Percentiles rank a stretch among this genome's conserved stretches.
phyloP scores from a whole-genome alignment of 805 yeast genomes.

The Cyberlindnera galapagoensis region DNA sequence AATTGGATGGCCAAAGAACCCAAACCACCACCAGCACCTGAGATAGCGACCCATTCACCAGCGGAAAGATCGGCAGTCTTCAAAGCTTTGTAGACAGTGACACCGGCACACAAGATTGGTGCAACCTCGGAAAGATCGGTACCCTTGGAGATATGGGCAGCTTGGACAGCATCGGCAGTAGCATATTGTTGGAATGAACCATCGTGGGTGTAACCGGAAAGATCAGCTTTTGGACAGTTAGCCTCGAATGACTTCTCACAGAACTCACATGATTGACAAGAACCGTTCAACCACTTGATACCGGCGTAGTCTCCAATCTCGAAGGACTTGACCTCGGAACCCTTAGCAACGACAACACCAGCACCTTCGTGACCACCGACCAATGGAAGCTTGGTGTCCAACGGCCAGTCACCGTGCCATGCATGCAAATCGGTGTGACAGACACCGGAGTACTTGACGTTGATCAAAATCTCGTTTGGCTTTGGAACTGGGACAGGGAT shows the following conservation, averaged over 20 bases:
- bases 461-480: slow-evolving; percentile 47
- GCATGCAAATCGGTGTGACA: slow-evolving; percentile 63
- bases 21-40: slow-evolving; percentile 80
- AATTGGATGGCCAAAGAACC: slow-evolving; percentile 72
- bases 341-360: slow-evolving; percentile 59
- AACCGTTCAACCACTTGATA: slow-evolving; percentile 63
- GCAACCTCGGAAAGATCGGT: slow-evolving; percentile 50
- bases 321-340: slow-evolving; percentile 52
- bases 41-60: slow-evolving; percentile 68
- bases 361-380: slow-evolving; percentile 75
- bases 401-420: slow-evolving; percentile 53
- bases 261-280: slow-evolving; percentile 58
- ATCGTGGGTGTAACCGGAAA: slow-evolving; percentile 62
- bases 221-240: slow-evolving; percentile 62
- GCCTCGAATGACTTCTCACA: slow-evolving; percentile 54
- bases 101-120: slow-evolving; percentile 46
- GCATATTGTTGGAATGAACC: slow-evolving; percentile 50
- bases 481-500: slow-evolving; percentile 50
- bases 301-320: slow-evolving; percentile 63
- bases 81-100: slow-evolving; percentile 56
- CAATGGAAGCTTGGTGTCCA: slow-evolving; percentile 49
- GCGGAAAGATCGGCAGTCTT: slow-evolving; percentile 50
- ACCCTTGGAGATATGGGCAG: slow-evolving; percentile 50
- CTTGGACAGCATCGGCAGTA: slow-evolving; percentile 58
- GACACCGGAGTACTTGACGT: slow-evolving; percentile 56